These are phyloP conservation scores for Pisolithus sp. DNA, from an alignment of 768 basidiomycete genomes.

Conservation along the genomic window DNA sequence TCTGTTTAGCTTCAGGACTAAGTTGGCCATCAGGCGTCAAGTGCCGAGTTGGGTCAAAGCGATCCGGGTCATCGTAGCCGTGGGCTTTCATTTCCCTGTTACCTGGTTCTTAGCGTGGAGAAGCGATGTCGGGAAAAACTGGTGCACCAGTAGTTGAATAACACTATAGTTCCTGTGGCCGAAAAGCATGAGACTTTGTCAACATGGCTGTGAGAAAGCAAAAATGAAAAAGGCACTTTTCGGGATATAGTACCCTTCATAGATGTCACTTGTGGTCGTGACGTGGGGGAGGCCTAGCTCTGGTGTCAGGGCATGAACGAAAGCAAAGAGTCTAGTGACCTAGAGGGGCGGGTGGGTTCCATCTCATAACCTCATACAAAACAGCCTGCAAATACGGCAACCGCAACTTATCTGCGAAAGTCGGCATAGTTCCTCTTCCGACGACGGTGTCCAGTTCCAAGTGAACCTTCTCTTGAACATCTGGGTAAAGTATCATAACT, in stretches of 20 bases:
- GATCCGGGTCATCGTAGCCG: not conserved
- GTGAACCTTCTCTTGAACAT: constrained; percentile 4
- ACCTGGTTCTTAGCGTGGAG: not conserved
- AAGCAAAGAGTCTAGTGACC: not conserved
- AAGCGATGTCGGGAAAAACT: not conserved
- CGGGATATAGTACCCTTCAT: constrained; percentile 15
- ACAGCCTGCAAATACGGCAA: constrained; percentile 7
- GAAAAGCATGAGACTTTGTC: not conserved
- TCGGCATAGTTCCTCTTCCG: not conserved
- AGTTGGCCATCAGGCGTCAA: not conserved
- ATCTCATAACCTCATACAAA: constrained; percentile 5
- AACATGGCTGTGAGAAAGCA: not conserved
- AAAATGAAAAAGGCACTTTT: constrained; percentile 6
- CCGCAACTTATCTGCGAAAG: not conserved
- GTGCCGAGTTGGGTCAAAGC: not conserved
- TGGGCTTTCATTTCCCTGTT: not conserved
- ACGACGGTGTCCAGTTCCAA: constrained; percentile 4
- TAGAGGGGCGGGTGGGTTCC: not conserved
- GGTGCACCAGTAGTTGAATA: not conserved
- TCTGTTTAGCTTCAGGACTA: not conserved
- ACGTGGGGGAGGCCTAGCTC: not conserved
- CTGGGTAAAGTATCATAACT: constrained; percentile 3
- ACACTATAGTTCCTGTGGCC: not conserved
- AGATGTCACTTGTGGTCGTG: constrained; percentile 11
- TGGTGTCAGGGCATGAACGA: not conserved